Conservation (phyloP, 202 grass and related monocot genomes). For the Schoenoplectus tabernaemontani region DNA sequence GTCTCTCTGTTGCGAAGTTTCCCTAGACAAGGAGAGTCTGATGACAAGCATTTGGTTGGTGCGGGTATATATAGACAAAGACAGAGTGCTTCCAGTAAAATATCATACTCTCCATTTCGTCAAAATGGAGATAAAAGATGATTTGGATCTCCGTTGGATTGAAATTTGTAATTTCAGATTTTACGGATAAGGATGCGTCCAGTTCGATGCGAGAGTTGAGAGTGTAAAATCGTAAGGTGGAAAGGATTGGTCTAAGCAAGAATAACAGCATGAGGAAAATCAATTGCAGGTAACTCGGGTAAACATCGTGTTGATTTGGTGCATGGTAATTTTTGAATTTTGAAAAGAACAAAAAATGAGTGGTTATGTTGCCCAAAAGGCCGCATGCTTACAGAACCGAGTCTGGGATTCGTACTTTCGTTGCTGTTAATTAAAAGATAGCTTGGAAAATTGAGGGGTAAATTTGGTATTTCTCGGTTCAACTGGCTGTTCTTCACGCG, state of each 20-base stretch:
- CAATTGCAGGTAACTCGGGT: too few relatives aligned
- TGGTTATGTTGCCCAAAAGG: too few relatives aligned
- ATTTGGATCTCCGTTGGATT: background rate
- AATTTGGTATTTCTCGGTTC: background rate
- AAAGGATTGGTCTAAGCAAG: too few relatives aligned
- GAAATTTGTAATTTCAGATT: too few relatives aligned
- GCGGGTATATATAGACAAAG: slow-evolving; percentile 10
- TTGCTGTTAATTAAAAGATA: too few relatives aligned
- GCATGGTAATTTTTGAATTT: background rate
- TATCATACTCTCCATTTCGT: background rate
- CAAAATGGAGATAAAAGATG: background rate
- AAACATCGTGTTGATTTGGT: background rate
- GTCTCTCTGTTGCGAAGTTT: background rate
- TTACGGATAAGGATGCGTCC: too few relatives aligned
- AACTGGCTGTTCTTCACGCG: background rate
- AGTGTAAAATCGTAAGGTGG: too few relatives aligned
- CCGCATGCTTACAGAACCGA: background rate
- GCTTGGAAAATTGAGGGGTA: too few relatives aligned
- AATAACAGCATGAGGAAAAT: too few relatives aligned
- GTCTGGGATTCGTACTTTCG: too few relatives aligned
- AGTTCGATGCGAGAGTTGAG: too few relatives aligned
- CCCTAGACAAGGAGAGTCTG: background rate
- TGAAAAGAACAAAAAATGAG: background rate
- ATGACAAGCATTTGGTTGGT: background rate
- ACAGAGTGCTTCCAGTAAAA: background rate